Percentiles rank a stretch among this genome's conserved stretches.
Conservation (phyloP, 2,329 filamentous ascomycete genomes). For the Cephalotrichum gorgonifer region DNA sequence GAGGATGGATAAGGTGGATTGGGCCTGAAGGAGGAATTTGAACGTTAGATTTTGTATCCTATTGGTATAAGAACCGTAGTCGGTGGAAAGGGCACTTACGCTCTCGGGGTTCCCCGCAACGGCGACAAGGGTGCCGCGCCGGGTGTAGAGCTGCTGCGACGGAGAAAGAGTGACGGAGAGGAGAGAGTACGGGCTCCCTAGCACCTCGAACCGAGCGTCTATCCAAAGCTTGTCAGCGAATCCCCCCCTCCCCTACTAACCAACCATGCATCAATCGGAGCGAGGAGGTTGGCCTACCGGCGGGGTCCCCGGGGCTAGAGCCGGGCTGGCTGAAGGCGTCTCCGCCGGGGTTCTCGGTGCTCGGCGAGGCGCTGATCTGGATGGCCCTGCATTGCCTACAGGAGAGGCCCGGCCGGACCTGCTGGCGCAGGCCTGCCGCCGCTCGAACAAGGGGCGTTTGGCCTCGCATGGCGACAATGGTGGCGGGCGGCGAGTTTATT, state of each 20-base stretch:
- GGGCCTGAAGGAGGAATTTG: constrained; percentile 47
- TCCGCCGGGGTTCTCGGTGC: constrained; percentile 40
- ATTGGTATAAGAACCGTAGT: background rate
- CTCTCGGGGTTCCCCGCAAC: constrained; percentile 86
- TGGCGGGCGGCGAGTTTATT: background rate
- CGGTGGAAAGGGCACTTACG: constrained; percentile 39
- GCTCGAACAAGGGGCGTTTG: constrained; percentile 27
- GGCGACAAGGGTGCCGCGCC: constrained; percentile 81
- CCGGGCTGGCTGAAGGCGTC: constrained; percentile 50
- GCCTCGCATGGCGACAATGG: constrained; percentile 28
- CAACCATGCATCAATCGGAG: constrained; percentile 4
- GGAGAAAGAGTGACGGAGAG: constrained; percentile 88
- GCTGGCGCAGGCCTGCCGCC: constrained; percentile 17
- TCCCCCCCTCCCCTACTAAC: background rate
- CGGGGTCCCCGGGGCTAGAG: constrained; percentile 30
- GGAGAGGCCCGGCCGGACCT: constrained; percentile 23
- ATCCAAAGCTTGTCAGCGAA: constrained; percentile 1
- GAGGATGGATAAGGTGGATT: constrained; percentile 81
- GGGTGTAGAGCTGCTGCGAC: constrained; percentile 86
- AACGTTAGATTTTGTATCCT: background rate
- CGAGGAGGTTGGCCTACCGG: constrained; percentile 28
- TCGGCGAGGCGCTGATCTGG: constrained; percentile 52
- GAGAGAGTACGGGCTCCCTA: constrained; percentile 85
- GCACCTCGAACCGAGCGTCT: constrained; percentile 93
- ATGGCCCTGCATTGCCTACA: constrained; percentile 49